Evolutionary conservation across 306 rosid species (phyloP), one percentile per base, ranked within the genome.

Genomic region (Senna tora): DNA sequence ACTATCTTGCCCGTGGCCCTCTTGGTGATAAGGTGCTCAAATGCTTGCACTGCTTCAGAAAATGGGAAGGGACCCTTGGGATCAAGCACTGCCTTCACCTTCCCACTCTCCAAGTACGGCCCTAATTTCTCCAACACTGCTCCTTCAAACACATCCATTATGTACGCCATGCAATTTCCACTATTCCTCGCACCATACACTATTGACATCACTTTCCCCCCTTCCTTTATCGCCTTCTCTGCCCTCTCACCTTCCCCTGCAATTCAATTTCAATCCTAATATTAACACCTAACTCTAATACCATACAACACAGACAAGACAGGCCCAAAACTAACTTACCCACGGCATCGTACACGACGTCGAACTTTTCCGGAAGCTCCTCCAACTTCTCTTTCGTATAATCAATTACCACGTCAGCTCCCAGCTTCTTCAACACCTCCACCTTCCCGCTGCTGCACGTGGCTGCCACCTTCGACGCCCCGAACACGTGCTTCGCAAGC

Each of bases 1-100:
- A 87, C 89, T 0, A 92, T 69, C 75, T 88, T 87, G 8, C 96
- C 96, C 0, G 79, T 75, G 38, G 96, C 96, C 75, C 86, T 80
- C 20, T 64, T 54, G 5, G 87, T 89, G 67, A 84, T 84, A 4
- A 92, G 83, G 46, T 89, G 77, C 9, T 82, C 73, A 76, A 52
- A 82, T 2, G 95, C 96, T 57, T 88, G 80, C 9, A 67, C 41
- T 1, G 75, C 46, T 52, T 90, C 50, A 10, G 93, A 81, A 81
- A 93, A 93, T 9, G 97, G 90, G 17, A 88, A 21, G 2, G 89
- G 92, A 4, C 83, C 42, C 53, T 79, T 85, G 9, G 91, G 80
- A 57, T 92, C 96, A 2, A 92, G 69, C 17, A 90, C 49, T n/a
- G 98, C 86, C 83, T 80, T 90, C 85, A 88, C 81, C 72, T 90